Conservation (phyloP, 805 yeast genomes). For the Monosporozyma yasuniensis region DNA sequence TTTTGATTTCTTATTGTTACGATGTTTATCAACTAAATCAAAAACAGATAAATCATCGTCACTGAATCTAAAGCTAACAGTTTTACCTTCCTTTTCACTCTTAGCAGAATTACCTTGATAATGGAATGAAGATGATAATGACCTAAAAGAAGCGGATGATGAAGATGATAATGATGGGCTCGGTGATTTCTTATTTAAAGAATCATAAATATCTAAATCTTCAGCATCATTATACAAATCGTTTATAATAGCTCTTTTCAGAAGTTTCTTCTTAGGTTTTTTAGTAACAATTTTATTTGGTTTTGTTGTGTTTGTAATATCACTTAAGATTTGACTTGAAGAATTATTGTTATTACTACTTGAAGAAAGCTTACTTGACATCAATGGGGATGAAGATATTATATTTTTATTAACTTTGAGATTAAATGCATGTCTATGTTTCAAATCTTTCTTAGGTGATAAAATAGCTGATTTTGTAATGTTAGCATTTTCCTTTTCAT, state of each 20-base stretch:
- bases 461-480: too few relatives aligned
- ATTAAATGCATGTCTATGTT: neutral
- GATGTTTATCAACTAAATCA: constrained; percentile 30
- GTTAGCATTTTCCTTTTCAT: neutral
- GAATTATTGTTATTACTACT: neutral
- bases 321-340: constrained; percentile 1
- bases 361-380: neutral
- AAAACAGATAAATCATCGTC: constrained; percentile 34
- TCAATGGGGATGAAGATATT: neutral
- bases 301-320: constrained; percentile 7
- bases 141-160: constrained; percentile 1
- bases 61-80: constrained; percentile 19
- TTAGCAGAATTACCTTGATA: neutral
- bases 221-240: constrained; percentile 18
- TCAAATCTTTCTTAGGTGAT: neutral
- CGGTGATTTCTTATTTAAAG: neutral
- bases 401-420: neutral
- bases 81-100: neutral
- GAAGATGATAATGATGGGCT: constrained; percentile 2
- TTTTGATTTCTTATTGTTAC: constrained; percentile 6
- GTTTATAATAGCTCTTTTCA: constrained; percentile 26
- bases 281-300: neutral
- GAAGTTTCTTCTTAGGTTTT: constrained; percentile 15
- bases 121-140: constrained; percentile 2
- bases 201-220: constrained; percentile 3